phyloP scores from a whole-genome alignment of 139 green algal genomes.

The Volvox africanus region DNA sequence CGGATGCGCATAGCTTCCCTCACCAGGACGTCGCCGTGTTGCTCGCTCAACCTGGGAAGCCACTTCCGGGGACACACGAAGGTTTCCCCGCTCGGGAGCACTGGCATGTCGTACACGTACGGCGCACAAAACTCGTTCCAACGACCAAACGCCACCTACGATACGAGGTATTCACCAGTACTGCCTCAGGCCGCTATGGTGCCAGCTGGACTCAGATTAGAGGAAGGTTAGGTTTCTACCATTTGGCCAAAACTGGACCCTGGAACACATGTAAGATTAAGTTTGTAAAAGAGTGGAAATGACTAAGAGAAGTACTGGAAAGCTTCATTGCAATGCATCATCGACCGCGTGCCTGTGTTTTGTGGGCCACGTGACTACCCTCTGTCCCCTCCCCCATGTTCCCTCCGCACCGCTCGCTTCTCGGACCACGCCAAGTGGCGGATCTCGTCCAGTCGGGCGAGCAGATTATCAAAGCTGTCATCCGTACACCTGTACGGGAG shows the following conservation, averaged over 20 bases:
- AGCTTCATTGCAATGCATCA: no score
- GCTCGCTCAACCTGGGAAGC: neutral
- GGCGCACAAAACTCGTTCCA: conserved; percentile 32
- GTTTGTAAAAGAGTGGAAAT: no score
- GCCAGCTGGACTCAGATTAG: no score
- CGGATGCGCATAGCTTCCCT: neutral
- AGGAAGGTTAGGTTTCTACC: no score
- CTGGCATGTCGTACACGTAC: neutral
- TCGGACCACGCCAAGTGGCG: neutral
- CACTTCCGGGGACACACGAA: neutral
- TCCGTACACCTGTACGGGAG: conserved; percentile 18
- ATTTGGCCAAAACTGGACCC: no score
- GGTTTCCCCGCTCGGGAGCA: neutral
- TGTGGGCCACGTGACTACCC: no score
- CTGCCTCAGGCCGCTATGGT: no score
- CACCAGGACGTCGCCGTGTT: neutral
- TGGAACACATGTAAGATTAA: no score
- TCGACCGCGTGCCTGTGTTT: no score
- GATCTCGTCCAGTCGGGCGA: neutral
- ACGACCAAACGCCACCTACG: conserved; percentile 13
- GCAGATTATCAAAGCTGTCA: conserved; percentile 28
- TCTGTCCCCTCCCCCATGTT: no score
- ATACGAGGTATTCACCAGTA: no score
- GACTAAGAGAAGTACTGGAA: no score
- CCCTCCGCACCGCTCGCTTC: neutral